These are phyloP conservation scores for Aspergillus hancockii DNA, from an alignment of 495 filamentous ascomycete species.

Conservation along the genomic window DNA sequence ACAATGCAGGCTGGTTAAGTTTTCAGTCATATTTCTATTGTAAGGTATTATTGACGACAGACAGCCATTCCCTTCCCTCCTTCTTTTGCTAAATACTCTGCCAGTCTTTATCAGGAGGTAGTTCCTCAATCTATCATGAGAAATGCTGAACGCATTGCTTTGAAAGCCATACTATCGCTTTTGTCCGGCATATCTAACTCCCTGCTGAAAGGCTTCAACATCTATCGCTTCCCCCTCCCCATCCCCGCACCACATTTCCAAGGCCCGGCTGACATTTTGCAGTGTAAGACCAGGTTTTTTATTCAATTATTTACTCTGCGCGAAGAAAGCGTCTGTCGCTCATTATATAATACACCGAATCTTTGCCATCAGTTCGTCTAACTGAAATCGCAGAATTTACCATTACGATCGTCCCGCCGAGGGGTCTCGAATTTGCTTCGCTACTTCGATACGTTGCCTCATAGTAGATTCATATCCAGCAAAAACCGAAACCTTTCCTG, in stretches of 20 bases:
- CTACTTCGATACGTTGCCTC: neutral
- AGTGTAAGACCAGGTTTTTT: neutral
- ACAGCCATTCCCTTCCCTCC: neutral
- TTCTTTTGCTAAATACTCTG: neutral
- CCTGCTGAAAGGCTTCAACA: neutral
- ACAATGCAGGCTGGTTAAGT: constrained; percentile 25
- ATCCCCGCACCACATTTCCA: neutral
- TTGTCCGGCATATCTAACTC: neutral
- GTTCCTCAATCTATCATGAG: neutral
- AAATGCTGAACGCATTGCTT: neutral
- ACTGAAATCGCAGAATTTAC: neutral
- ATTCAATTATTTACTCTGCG: neutral
- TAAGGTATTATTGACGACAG: constrained; percentile 11
- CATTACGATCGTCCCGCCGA: neutral
- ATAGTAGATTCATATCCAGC: neutral
- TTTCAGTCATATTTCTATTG: constrained; percentile 5
- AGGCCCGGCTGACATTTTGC: neutral
- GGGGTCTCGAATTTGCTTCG: neutral
- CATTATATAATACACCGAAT: neutral
- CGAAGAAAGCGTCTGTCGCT: neutral
- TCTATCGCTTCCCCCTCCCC: neutral
- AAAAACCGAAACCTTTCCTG: neutral
- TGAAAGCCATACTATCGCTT: neutral
- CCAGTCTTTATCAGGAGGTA: neutral
- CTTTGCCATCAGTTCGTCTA: neutral